Base-by-base conservation (phyloP, 2,329 filamentous ascomycete genomes). In the Calonectria pteridis region DNA sequence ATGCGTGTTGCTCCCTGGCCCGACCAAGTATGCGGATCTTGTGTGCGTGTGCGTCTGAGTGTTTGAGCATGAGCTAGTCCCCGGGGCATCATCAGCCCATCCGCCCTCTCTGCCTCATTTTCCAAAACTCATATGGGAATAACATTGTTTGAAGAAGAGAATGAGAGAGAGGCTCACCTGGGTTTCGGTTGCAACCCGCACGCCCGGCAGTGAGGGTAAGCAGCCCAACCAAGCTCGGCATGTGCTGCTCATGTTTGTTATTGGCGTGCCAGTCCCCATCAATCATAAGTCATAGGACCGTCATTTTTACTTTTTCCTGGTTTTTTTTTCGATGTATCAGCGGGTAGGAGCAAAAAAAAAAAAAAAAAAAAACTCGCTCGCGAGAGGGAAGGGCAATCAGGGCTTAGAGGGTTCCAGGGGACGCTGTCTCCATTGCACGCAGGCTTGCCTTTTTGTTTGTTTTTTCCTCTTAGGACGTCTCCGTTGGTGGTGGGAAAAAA, bases 11-110 rank as follows among this genome's bases (percentile, higher is more conserved):
- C 64, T 63, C 46, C 58, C 65, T 58, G 55, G 49, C 69, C 33
- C 33, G 59, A 64, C n/a, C 46, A 37, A 46, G 40, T 10, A n/a
- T n/a, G 40, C 40, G 58, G 35, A 40, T 53, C 58, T 64, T 62
- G 31, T 35, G 55, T 40, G 55, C 26, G 31, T 59, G 20, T 18
- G 11, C 31, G 50, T 53, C 50, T 59, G 31, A 18, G 18, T 46
- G 33, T 46, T 55, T 63, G 28, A 49, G 28, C 13, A 67, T 59
- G 51, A 71, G 55, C 64, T 59, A 55, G 64, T 71, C 33, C 29
- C 53, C 50, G 28, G 55, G 37, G 35, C 59, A 58, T 58, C 62
- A 63, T 70, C 71, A 66, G 71, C 46, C 71, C 71, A 69, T 72
- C 28, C 49, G 68, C 4, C 23, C 29, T 63, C 35, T 69, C 29